These are phyloP conservation scores for Cyclanthera cordifolia DNA, from an alignment of 306 rosid species.

Conservation along the genomic window DNA sequence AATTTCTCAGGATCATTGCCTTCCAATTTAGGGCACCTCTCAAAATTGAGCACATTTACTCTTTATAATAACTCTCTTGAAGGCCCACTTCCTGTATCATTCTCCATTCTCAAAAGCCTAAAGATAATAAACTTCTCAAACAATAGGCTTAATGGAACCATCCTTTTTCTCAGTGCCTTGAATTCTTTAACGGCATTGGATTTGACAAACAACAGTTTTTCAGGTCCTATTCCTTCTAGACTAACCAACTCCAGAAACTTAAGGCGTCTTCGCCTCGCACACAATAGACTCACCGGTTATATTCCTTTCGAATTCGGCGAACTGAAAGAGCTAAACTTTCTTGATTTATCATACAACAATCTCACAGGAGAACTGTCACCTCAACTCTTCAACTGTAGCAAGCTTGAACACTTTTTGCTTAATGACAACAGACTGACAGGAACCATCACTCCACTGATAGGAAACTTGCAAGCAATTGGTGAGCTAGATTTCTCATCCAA, in stretches of 20 bases:
- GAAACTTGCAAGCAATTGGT: slow-evolving; percentile 53
- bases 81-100: slow-evolving; percentile 74
- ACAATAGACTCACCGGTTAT: slow-evolving; percentile 50
- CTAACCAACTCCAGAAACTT: slow-evolving; percentile 49
- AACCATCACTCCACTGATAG: slow-evolving; percentile 52
- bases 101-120: slow-evolving; percentile 55
- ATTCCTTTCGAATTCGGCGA: slow-evolving; percentile 49
- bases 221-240: slow-evolving; percentile 63
- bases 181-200: slow-evolving; percentile 50
- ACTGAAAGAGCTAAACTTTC: slow-evolving; percentile 58
- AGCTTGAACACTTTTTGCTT: slow-evolving; percentile 59
- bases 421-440: slow-evolving; percentile 52
- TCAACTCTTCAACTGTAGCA: slow-evolving; percentile 43
- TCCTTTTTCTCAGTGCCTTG: slow-evolving; percentile 63
- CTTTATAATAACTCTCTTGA: slow-evolving; percentile 89
- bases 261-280: slow-evolving; percentile 68
- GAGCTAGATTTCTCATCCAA: slow-evolving; percentile 82
- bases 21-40: slow-evolving; percentile 60
- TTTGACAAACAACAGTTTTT: slow-evolving; percentile 87
- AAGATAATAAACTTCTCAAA: slow-evolving; percentile 77
- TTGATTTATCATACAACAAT: slow-evolving; percentile 71
- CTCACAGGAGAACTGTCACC: slow-evolving; percentile 43
- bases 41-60: slow-evolving; percentile 56
- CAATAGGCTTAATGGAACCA: slow-evolving; percentile 61
- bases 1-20: slow-evolving; percentile 74